Conservation (phyloP, 2,329 filamentous ascomycete genomes). For the Canariomyces notabilis region DNA sequence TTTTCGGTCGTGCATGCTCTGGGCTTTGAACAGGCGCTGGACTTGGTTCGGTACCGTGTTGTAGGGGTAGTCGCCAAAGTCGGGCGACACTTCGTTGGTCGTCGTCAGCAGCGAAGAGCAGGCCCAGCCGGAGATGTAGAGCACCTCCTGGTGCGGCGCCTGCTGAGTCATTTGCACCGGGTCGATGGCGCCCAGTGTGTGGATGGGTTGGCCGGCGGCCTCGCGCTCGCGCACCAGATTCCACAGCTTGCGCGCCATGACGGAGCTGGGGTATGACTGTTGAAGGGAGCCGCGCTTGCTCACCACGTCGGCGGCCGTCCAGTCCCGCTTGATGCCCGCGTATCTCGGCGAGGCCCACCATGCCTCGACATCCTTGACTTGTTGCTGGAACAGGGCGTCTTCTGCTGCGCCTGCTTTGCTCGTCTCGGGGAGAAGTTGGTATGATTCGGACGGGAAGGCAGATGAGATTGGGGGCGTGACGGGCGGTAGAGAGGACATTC, state of each 20-base stretch:
- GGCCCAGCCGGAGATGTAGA: conserved; percentile 96
- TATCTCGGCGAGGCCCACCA: conserved; percentile 90
- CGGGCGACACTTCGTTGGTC: conserved; percentile 95
- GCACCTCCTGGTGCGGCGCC: conserved; percentile 88
- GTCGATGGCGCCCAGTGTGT: conserved; percentile 97
- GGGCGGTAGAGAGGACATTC: conserved; percentile 50
- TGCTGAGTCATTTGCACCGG: conserved; percentile 99
- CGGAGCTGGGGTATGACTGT: conserved; percentile 83
- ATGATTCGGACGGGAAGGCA: conserved; percentile 65
- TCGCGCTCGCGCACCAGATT: conserved; percentile 75
- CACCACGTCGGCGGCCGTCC: conserved; percentile 84
- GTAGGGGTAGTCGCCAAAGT: conserved; percentile 98
- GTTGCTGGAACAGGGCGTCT: conserved; percentile 77
- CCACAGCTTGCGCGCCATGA: conserved; percentile 95
- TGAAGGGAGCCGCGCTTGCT: conserved; percentile 86
- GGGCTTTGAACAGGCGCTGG: conserved; percentile 90
- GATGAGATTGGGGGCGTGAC: conserved; percentile 59
- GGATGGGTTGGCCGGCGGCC: conserved; percentile 77
- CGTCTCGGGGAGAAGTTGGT: conserved; percentile 75
- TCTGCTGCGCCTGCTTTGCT: conserved; percentile 76
- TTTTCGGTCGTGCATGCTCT: conserved; percentile 94
- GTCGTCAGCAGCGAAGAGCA: conserved; percentile 89
- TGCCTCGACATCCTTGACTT: conserved; percentile 76
- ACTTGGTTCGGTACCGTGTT: conserved; percentile 99
- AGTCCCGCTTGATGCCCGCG: conserved; percentile 85